Percentiles rank a stretch among this genome's conserved stretches.
These are phyloP conservation scores for Hypoxylon rickii DNA, from an alignment of 495 filamentous ascomycete genomes.

Conservation along the genomic window DNA sequence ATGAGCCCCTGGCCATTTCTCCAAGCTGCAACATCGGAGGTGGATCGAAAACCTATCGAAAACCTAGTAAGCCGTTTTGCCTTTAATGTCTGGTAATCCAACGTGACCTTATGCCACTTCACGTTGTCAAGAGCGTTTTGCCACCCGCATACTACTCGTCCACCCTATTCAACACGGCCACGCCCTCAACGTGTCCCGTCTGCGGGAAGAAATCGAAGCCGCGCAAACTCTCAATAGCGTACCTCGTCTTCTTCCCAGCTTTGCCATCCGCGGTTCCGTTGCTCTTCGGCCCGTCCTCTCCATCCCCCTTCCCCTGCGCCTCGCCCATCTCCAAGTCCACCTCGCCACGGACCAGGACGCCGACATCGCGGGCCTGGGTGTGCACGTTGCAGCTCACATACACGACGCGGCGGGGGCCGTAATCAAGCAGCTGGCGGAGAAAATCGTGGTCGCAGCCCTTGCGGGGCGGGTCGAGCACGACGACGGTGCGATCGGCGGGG, in stretches of 20 bases:
- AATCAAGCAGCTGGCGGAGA: slow-evolving; percentile 75
- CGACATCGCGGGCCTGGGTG: slow-evolving; percentile 92
- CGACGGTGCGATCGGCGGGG: slow-evolving; percentile 77
- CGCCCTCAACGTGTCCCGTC: slow-evolving; percentile 94
- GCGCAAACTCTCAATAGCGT: slow-evolving; percentile 87
- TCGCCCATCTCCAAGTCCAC: slow-evolving; percentile 20
- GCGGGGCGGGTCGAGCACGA: slow-evolving; percentile 90
- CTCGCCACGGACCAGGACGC: slow-evolving; percentile 72
- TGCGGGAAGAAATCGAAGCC: slow-evolving; percentile 99
- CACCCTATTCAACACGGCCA: slow-evolving; percentile 74
- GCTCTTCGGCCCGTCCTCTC: slow-evolving; percentile 36
- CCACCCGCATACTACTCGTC: too few species aligned
- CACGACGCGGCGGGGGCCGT: slow-evolving; percentile 74
- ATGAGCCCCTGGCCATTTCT: too few species aligned
- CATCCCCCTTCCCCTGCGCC: slow-evolving; percentile 34
- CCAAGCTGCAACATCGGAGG: too few species aligned
- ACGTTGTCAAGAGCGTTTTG: too few species aligned
- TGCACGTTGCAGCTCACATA: slow-evolving; percentile 99
- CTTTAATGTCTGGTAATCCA: too few species aligned
- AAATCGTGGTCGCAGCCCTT: slow-evolving; percentile 93
- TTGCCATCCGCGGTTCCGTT: slow-evolving; percentile 50
- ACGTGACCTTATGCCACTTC: too few species aligned
- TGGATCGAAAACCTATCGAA: too few species aligned
- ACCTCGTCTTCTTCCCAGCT: slow-evolving; percentile 58
- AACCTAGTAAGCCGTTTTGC: too few species aligned